Evolutionary conservation across 805 yeast species (phyloP).

Genomic region (Scheffersomyces amazonensis): DNA sequence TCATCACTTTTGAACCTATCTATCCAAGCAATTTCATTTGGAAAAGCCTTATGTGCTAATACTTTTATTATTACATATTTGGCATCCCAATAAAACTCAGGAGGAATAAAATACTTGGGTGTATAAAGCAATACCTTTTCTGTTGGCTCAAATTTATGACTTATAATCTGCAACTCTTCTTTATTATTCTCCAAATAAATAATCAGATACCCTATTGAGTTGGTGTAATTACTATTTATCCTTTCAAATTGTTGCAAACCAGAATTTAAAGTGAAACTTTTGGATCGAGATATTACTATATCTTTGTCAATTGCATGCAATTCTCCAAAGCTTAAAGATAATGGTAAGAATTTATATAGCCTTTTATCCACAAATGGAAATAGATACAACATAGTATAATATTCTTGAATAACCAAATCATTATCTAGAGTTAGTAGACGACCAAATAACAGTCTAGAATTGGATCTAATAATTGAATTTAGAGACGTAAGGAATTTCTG

Average conservation of each 20-base stretch:
- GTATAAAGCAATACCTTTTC: background rate
- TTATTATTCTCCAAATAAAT: background rate
- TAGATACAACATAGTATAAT: slow-evolving; percentile 25
- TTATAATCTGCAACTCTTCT: background rate
- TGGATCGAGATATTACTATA: background rate
- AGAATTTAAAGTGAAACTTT: background rate
- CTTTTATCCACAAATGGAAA: slow-evolving; percentile 25
- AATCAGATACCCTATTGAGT: too few species aligned
- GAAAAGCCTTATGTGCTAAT: background rate
- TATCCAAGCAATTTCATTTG: background rate
- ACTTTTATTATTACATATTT: background rate
- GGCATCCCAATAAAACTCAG: background rate
- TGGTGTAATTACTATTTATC: too few species aligned
- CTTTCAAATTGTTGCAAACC: background rate
- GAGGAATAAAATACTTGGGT: background rate
- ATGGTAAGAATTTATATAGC: slow-evolving; percentile 23
- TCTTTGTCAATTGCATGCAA: background rate
- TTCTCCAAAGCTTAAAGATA: slow-evolving; percentile 14
- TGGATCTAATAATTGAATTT: slow-evolving; percentile 1
- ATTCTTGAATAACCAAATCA: slow-evolving; percentile 21
- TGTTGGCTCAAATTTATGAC: background rate
- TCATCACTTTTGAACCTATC: background rate
- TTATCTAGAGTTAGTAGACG: slow-evolving; percentile 1
- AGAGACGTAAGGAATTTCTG: background rate
- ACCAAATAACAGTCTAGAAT: slow-evolving; percentile 5